Base-by-base conservation (phyloP, 495 filamentous ascomycete species). In the Umbilicaria muhlenbergii region DNA sequence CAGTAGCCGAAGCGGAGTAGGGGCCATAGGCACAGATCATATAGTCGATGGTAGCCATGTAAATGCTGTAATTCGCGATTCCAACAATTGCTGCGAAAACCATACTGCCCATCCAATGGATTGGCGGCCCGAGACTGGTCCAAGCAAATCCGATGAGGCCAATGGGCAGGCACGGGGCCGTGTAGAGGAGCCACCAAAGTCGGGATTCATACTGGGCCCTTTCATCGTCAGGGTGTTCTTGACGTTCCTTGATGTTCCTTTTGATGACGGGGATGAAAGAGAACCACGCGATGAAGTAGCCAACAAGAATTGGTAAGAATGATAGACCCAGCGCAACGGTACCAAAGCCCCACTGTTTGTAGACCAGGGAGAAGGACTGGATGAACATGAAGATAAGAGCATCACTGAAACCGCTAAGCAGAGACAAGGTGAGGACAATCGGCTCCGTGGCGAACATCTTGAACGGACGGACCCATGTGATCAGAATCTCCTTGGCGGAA, bases 11-110 rank as follows among this genome's bases (percentile, higher is more conserved):
- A 5, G 79, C 77, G 3, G 78, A 79, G 61, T 83, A 83, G 0
- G 77, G 76, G 1, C 79, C 79, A 45, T 83, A 83, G 17, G 76
- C 73, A 51, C 67, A 70, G 44, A 83, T 74, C 70, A 82, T 81
- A 59, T 83, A 83, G 58, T 83, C 79, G 48, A 83, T 80, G 10
- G 79, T 82, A 8, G 76, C 77, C 77, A 82, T 81, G 58, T 83
- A 83, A 48, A 83, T 83, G 18, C 57, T 54, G 52, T 78, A 77
- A 45, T 83, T 83, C 36, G 77, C 78, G 43, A 81, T 78, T 34
- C 79, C 79, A 38, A 83, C 70, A 39, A 83, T 63, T 32, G 69
- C 69, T 11, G 68, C 60, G 50, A 78, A 80, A 43, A 81, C 54
- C 73, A 80, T 77, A 17, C 69, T 65, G 14, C 61, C 75, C 32